Evolutionary conservation across 176 grass and related monocot genomes (phyloP), one percentile per base, ranked within the genome.

Genomic region (Oryza brachyantha): DNA sequence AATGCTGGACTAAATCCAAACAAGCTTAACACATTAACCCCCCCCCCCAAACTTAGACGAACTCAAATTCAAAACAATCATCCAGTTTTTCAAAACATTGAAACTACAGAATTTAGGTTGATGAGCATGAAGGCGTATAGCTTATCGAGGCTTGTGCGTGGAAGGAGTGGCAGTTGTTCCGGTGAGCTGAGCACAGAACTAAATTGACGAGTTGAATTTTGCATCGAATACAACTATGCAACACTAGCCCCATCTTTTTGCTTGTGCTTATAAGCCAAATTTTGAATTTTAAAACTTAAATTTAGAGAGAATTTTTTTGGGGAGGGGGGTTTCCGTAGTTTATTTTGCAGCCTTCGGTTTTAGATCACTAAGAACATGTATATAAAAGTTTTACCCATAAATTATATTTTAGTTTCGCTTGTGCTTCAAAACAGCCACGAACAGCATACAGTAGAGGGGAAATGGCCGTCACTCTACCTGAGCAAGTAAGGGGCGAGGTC

Each of bases 401-500:
- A n/a, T n/a, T n/a, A n/a, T n/a, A n/a, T n/a, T n/a, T n/a, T n/a
- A n/a, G n/a, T n/a, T n/a, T n/a, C n/a, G n/a, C n/a, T n/a, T n/a
- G n/a, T n/a, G n/a, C n/a, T n/a, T 14, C 10, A 10, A 84, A 85
- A 5, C 8, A 14, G 41, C 11, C 1, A 76, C 22, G 11, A 36
- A 76, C 9, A 27, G 67, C 46, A 74, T 19, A 9, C 54, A 64
- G 64, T 10, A 19, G 40, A 25, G 24, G 27, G 61, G 46, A 22
- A 52, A 34, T 4, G 66, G 6, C n/a, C 61, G n/a, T 25, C 63
- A 75, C 1, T 64, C 64, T 71, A 94, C 87, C 87, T 81, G 38
- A 89, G 83, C 85, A 94, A 84, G 79, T 88, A 92, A 10, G 92
- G 87, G 28, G 85, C 87, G 26, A 98, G 83, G 83, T 97, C 95